Evolutionary conservation across 192 early-diverging fungal species (phyloP), one percentile per base, ranked within the genome.

Genomic region (Dimargaris xerosporica): DNA sequence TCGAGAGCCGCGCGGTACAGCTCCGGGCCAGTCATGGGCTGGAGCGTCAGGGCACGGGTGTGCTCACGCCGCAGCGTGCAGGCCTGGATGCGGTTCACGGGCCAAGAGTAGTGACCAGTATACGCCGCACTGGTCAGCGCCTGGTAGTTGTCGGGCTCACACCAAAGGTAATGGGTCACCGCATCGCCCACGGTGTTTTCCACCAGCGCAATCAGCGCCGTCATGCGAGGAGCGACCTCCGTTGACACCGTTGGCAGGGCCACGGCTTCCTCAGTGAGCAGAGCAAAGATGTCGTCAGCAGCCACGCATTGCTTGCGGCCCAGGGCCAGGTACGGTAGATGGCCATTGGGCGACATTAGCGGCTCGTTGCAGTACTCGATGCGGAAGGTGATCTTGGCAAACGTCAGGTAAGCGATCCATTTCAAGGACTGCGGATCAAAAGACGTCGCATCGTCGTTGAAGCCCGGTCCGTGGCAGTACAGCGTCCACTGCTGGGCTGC

Each of bases 351-450:
- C 2, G 54, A 17, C 28, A 26, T 55, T 16, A 55, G 54, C n/a
- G 54, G 54, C 10, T 55, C 54, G 28, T 55, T 55, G 28, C 54
- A 55, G 54, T 55, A 55, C 54, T 26, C 54, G 21, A 29, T 29
- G 21, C 29, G 54, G 54, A 55, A 55, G 16, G 17, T 26, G 23
- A 55, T 21, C 2, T 26, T 26, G 15, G 28, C n/a, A 29, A 55
- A 55, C 3, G 54, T 55, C 54, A 55, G 28, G 29, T 28, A 55
- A 29, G 23, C 29, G 23, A 55, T 17, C 54, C 54, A 55, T 3
- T 26, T 17, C 28, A 55, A 26, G 54, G 23, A 28, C 23, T 17
- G 21, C 23, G 54, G 54, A 29, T 55, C 54, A 29, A 55, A 55
- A 17, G 54, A 55, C 23, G 54, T 55, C 3, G 28, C 54, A 55